These are phyloP conservation scores for Bromus sterilis DNA, from an alignment of 176 grass and related monocot species.

Conservation along the genomic window DNA sequence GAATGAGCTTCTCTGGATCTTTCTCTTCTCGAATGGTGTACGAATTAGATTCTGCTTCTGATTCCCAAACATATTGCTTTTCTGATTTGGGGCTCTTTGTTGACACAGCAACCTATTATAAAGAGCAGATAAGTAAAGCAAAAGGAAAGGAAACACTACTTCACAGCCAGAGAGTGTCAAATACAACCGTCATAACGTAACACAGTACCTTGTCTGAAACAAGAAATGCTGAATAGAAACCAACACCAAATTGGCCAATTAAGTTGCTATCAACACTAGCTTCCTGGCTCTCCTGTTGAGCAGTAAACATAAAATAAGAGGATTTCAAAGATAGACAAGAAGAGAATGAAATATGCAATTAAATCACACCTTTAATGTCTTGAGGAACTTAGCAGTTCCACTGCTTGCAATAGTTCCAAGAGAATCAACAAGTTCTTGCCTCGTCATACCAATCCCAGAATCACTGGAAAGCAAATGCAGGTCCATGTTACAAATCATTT, in stretches of 20 bases:
- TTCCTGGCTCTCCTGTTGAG: constrained; percentile 87
- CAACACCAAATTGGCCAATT: constrained; percentile 98
- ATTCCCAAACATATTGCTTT: constrained; percentile 98
- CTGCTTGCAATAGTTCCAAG: constrained; percentile 96
- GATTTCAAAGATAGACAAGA: background rate
- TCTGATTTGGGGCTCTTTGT: constrained; percentile 96
- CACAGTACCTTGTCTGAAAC: constrained; percentile 82
- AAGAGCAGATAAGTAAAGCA: background rate
- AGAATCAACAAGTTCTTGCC: constrained; percentile 84
- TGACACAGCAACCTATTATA: constrained; percentile 69
- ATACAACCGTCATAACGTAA: constrained; percentile 24
- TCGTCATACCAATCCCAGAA: constrained; percentile 96
- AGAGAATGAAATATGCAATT: background rate
- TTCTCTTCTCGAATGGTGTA: constrained; percentile 78
- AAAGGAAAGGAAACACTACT: background rate
- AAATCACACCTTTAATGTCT: constrained; percentile 74
- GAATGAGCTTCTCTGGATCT: constrained; percentile 74
- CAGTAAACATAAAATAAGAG: background rate
- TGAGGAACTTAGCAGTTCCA: constrained; percentile 94
- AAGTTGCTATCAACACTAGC: constrained; percentile 81
- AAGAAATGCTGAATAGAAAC: constrained; percentile 94
- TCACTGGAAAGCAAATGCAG: constrained; percentile 49
- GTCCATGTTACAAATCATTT: background rate
- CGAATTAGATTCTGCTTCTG: constrained; percentile 68
- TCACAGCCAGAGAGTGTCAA: background rate